Conservation (phyloP, 1,284 basidiomycete species). For the Mixia osmundae region DNA sequence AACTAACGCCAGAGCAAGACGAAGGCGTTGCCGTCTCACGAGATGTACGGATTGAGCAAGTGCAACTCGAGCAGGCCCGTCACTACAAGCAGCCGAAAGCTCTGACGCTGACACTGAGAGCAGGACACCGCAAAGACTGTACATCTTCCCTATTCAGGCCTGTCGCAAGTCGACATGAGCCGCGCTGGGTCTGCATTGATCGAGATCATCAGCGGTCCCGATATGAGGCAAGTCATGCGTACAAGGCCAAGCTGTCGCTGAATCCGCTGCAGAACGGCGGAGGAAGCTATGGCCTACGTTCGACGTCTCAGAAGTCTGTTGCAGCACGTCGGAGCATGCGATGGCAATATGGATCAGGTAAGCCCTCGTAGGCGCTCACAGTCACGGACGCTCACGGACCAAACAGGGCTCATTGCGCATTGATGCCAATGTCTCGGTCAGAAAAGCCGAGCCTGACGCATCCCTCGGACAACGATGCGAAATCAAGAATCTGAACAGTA, state of each 20-base stretch:
- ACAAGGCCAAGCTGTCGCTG: background rate
- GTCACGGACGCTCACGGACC: background rate
- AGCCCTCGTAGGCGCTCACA: constrained; percentile 2
- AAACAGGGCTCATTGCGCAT: constrained; percentile 69
- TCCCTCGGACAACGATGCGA: constrained; percentile 66
- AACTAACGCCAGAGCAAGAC: constrained; percentile 24
- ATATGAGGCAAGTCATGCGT: constrained; percentile 49
- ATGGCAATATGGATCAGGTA: constrained; percentile 94
- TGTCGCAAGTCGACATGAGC: constrained; percentile 63
- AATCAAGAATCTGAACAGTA: constrained; percentile 89
- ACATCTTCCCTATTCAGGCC: constrained; percentile 32
- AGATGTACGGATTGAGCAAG: constrained; percentile 59
- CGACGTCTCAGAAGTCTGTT: constrained; percentile 58
- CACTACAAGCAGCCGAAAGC: background rate
- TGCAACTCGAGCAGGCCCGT: constrained; percentile 80
- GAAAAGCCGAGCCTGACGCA: constrained; percentile 30
- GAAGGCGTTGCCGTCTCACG: constrained; percentile 23
- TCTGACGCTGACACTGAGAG: background rate
- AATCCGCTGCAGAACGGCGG: constrained; percentile 38
- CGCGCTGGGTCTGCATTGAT: constrained; percentile 71
- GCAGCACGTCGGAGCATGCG: constrained; percentile 60
- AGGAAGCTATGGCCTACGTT: constrained; percentile 79
- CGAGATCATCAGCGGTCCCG: constrained; percentile 89
- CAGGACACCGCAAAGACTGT: constrained; percentile 89
- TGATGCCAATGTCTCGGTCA: constrained; percentile 86